Conservation (phyloP, 208 protist genomes). For the Wallacemonas collosoma region DNA sequence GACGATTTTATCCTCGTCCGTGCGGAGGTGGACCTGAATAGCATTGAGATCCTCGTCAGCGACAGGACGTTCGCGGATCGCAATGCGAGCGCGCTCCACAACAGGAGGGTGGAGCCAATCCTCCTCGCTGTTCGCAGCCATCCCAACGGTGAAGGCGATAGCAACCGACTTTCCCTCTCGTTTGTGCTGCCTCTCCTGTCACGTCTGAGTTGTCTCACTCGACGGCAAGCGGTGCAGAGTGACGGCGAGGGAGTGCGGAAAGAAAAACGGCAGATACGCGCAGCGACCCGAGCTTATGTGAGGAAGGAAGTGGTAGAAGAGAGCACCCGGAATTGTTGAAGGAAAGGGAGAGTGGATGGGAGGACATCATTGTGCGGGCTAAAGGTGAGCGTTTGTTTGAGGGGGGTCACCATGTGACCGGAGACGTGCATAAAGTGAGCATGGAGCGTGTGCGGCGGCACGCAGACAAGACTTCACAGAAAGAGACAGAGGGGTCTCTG, state of each 20-base stretch:
- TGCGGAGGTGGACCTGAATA: constrained; percentile 62
- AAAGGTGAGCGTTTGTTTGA: no score
- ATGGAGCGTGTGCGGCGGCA: no score
- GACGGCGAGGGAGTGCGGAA: neutral
- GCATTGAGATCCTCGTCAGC: constrained; percentile 58
- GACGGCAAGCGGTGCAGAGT: no score
- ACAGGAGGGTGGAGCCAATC: constrained; percentile 47
- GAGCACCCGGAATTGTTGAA: neutral
- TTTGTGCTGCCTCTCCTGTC: no score
- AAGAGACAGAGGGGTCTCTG: no score
- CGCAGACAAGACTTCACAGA: no score
- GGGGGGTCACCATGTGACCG: no score
- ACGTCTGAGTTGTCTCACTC: no score
- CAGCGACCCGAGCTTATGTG: neutral
- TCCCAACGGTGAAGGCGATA: neutral
- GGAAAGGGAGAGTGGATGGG: constrained; percentile 3
- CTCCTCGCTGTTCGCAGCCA: constrained; percentile 17
- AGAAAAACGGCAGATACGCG: neutral
- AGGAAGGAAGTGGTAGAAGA: neutral
- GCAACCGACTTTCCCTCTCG: no score
- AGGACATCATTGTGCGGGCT: neutral
- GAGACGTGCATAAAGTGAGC: no score
- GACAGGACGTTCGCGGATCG: constrained; percentile 74
- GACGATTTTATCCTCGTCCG: constrained; percentile 77
- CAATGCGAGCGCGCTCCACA: constrained; percentile 76